Conservation (phyloP, 75 land plant genomes). For the Sequoiadendron giganteum region DNA sequence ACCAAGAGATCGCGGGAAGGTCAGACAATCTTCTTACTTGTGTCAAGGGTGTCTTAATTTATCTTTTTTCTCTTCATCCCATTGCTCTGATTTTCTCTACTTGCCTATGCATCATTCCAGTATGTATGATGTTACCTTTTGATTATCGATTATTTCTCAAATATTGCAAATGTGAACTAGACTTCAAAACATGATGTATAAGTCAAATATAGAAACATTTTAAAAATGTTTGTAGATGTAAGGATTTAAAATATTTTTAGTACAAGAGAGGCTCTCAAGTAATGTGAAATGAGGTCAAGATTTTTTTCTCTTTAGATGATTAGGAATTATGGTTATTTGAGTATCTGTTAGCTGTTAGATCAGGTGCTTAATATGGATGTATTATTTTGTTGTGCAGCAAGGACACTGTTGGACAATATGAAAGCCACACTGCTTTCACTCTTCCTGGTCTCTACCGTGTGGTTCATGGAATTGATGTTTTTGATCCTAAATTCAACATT, state of each 20-base stretch:
- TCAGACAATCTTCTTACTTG: constrained; percentile 2
- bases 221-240: background rate
- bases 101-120: background rate
- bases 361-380: background rate
- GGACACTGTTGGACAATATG: constrained; percentile 67
- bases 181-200: background rate
- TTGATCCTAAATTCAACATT: constrained; percentile 81
- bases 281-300: background rate
- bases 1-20: constrained; percentile 87
- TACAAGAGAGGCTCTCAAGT: background rate
- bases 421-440: constrained; percentile 65
- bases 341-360: background rate
- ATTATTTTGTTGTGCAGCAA: constrained; percentile 33
- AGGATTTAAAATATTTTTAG: background rate
- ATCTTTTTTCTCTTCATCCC: background rate
- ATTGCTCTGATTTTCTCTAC: background rate
- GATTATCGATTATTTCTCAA: background rate
- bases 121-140: background rate
- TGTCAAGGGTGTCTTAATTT: background rate
- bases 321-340: background rate
- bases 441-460: constrained; percentile 70
- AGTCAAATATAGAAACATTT: background rate
- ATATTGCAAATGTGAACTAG: background rate
- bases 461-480: constrained; percentile 72
- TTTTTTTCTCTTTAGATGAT: background rate